Percentiles rank a stretch among this genome's conserved stretches.
These are phyloP conservation scores for Aurantiochytrium sp. DNA, from an alignment of 108 stramenopile species.

Conservation along the genomic window DNA sequence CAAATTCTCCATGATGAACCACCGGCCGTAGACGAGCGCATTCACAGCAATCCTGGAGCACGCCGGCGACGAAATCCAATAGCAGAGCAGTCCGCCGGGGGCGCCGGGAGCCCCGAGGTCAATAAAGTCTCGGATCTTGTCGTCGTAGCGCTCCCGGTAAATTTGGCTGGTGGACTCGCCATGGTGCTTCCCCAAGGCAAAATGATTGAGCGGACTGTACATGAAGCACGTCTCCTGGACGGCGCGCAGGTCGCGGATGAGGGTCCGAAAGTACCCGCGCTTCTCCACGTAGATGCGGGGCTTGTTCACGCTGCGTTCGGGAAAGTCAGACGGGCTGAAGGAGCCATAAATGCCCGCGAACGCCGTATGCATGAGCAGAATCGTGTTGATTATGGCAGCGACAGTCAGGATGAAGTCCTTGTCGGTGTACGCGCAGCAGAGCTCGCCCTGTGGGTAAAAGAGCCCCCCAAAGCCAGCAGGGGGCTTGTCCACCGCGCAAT, in stretches of 20 bases:
- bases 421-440: too few relatives aligned
- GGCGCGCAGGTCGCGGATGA: not conserved
- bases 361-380: not conserved
- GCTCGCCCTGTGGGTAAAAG: too few relatives aligned
- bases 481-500: not conserved
- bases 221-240: not conserved
- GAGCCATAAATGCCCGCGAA: not conserved
- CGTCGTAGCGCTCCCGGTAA: too few relatives aligned
- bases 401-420: not conserved
- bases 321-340: not conserved
- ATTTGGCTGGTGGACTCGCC: too few relatives aligned
- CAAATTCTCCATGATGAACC: not conserved
- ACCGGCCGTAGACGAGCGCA: not conserved
- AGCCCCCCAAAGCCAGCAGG: too few relatives aligned
- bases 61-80: not conserved
- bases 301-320: not conserved
- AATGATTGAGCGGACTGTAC: not conserved
- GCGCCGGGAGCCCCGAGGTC: not conserved
- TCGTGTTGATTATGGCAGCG: not conserved
- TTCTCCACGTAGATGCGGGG: not conserved
- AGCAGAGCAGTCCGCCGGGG: not conserved
- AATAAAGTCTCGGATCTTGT: not conserved
- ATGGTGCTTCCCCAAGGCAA: too few relatives aligned
- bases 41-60: not conserved
- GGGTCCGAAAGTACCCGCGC: not conserved